A percentile compares a stretch with the other conserved stretches of the same genome.
Evolutionary conservation across 495 filamentous ascomycete species (phyloP).

Genomic region (Xylaria cubensis): DNA sequence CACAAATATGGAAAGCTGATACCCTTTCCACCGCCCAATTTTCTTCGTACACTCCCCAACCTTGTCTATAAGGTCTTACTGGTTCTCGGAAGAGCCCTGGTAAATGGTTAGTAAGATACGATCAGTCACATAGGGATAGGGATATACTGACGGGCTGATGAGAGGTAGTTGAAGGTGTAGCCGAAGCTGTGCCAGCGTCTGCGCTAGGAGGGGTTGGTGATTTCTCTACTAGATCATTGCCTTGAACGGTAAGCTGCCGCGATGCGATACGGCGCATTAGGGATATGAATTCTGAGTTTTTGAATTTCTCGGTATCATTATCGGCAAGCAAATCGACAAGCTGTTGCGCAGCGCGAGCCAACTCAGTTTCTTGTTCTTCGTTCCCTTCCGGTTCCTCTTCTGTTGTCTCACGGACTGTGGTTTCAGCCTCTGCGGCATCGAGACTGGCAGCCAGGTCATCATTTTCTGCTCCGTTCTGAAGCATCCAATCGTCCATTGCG

Average conservation of each 20-base stretch:
- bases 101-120: background rate
- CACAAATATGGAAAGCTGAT: background rate
- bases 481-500: slow-evolving; percentile 27
- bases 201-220: background rate
- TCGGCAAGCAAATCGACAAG: slow-evolving; percentile 47
- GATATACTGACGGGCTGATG: background rate
- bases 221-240: slow-evolving; percentile 46
- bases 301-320: slow-evolving; percentile 51
- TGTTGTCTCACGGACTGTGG: background rate
- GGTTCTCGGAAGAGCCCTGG: background rate
- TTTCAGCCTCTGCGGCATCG: slow-evolving; percentile 5
- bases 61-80: background rate
- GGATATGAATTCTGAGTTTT: slow-evolving; percentile 50
- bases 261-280: slow-evolving; percentile 53
- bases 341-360: slow-evolving; percentile 47
- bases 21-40: no score
- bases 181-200: background rate
- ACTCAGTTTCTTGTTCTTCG: slow-evolving; percentile 37
- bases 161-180: background rate
- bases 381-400: slow-evolving; percentile 6
- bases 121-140: background rate
- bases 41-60: background rate
- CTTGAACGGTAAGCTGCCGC: slow-evolving; percentile 47
- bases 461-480: slow-evolving; percentile 11
- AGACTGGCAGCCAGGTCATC: background rate